Evolutionary conservation across 192 early-diverging fungal genomes (phyloP).

Genomic region (Entomortierella lignicola): DNA sequence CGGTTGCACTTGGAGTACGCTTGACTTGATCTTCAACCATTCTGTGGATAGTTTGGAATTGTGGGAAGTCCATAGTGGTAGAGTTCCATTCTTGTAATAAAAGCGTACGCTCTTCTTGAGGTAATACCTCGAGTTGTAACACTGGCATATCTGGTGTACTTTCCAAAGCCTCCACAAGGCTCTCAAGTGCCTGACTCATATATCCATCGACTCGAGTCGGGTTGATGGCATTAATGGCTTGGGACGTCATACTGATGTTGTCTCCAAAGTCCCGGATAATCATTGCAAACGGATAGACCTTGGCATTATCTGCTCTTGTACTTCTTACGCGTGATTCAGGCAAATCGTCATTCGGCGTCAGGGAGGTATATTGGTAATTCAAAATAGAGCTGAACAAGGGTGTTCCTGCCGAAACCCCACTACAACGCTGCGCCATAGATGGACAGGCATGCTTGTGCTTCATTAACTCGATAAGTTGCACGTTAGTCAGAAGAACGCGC

Average conservation of each 20-base stretch:
- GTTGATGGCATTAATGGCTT: background rate
- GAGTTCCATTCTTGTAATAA: conserved; percentile 7
- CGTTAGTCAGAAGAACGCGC: background rate
- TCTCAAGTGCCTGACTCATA: conserved; percentile 10
- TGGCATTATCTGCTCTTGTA: background rate
- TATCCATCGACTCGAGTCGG: background rate
- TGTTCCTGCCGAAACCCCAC: background rate
- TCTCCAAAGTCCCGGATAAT: background rate
- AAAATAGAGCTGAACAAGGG: conserved; percentile 8
- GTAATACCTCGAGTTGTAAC: conserved; percentile 1
- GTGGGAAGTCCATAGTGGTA: background rate
- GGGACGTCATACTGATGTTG: no score
- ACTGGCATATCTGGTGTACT: background rate
- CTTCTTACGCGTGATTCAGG: no score
- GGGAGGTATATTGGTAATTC: background rate
- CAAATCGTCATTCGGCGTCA: background rate
- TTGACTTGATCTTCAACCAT: conserved; percentile 9
- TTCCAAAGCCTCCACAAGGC: conserved; percentile 1
- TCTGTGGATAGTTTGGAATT: conserved; percentile 1
- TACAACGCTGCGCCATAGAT: conserved; percentile 12
- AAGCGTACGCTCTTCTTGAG: background rate
- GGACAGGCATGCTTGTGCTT: conserved; percentile 12
- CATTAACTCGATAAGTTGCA: background rate
- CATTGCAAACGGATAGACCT: background rate
- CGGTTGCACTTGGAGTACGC: background rate